phyloP scores from a whole-genome alignment of 2,329 filamentous ascomycete species.

The Aspergillus fructus region DNA sequence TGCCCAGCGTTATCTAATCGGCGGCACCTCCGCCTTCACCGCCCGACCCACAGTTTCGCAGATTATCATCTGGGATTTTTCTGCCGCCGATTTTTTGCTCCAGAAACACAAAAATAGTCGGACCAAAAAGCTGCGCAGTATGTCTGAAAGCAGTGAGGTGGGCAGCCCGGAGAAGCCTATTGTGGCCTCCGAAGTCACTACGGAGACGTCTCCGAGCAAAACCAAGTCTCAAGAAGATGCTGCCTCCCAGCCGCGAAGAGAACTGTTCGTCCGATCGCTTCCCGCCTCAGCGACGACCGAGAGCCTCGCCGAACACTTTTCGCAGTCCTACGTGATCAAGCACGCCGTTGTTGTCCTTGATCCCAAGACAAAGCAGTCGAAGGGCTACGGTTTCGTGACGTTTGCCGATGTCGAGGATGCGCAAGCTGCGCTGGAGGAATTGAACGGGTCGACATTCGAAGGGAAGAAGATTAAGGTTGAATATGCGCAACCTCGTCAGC shows the following conservation, averaged over 20 bases:
- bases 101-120: constrained; percentile 18
- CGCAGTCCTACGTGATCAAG: constrained; percentile 89
- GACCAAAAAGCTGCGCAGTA: constrained; percentile 6
- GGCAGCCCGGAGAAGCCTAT: constrained; percentile 37
- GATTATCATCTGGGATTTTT: constrained; percentile 25
- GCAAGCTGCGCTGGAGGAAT: constrained; percentile 72
- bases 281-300: constrained; percentile 77
- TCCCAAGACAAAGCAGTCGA: constrained; percentile 78
- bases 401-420: constrained; percentile 94
- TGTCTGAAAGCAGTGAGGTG: constrained; percentile 23
- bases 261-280: constrained; percentile 88
- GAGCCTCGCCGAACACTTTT: constrained; percentile 83
- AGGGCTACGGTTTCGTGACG: constrained; percentile 95
- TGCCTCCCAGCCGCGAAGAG: constrained; percentile 50
- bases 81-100: constrained; percentile 35
- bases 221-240: constrained; percentile 20
- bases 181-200: constrained; percentile 20
- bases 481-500: constrained; percentile 79
- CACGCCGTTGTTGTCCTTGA: constrained; percentile 92
- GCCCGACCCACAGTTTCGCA: constrained; percentile 20
- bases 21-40: constrained; percentile 16
- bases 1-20: constrained; percentile 2
- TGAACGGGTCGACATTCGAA: constrained; percentile 74
- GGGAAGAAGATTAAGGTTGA: constrained; percentile 84
- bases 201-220: constrained; percentile 21